These are phyloP conservation scores for Zea mays DNA, from an alignment of 176 grass and related monocot species.

Conservation along the genomic window Zm-B73-REFERENCE-NAM-5.0 NC_050096.1:292716501-292717000, in stretches of 20 bases:
- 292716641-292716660: background rate
- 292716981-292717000: slow-evolving; percentile 67
- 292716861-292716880: background rate
- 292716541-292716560: slow-evolving; percentile 67
- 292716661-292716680: background rate
- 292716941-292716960: slow-evolving; percentile 71
- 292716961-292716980: slow-evolving; percentile 67
- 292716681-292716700: background rate
- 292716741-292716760: slow-evolving; percentile 90
- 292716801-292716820: slow-evolving; percentile 84
- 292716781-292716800: slow-evolving; percentile 79
- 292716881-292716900: background rate
- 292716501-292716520: slow-evolving; percentile 90
- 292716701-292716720: slow-evolving; percentile 60
- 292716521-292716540: slow-evolving; percentile 94
- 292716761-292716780: slow-evolving; percentile 76
- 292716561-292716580: slow-evolving; percentile 89
- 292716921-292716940: slow-evolving; percentile 62
- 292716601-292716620: slow-evolving; percentile 80
- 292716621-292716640: background rate
- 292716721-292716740: slow-evolving; percentile 71
- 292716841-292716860: slow-evolving; percentile 52
- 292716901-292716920: background rate
- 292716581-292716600: slow-evolving; percentile 74
- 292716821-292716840: slow-evolving; percentile 76